Percentiles rank a stretch among this genome's conserved stretches.
phyloP scores from a whole-genome alignment of 2,329 filamentous ascomycete genomes.

The Aspergillus sp. region DNA sequence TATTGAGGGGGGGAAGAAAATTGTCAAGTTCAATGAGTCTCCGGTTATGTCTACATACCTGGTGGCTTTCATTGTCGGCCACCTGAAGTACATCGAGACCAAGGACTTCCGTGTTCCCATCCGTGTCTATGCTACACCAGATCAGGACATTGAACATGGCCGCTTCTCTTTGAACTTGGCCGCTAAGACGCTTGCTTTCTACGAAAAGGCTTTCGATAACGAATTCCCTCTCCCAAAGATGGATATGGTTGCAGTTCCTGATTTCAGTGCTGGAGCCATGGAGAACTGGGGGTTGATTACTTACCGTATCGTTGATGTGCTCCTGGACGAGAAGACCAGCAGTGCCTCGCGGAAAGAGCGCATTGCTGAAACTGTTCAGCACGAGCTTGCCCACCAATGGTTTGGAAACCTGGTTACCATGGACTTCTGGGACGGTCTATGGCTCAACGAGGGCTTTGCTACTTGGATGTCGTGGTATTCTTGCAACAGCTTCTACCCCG shows the following conservation, averaged over 20 bases:
- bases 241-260: conserved; percentile 94
- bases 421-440: conserved; percentile 98
- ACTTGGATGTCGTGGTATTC: conserved; percentile 95
- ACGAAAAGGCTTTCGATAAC: conserved; percentile 90
- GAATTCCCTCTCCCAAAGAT: conserved; percentile 88
- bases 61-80: conserved; percentile 88
- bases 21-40: conserved; percentile 87
- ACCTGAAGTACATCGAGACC: conserved; percentile 91
- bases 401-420: conserved; percentile 97
- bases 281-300: conserved; percentile 98
- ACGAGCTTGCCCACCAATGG: conserved; percentile 97
- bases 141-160: conserved; percentile 86
- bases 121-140: conserved; percentile 88
- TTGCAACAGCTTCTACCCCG: conserved; percentile 91
- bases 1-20: conserved; percentile 71
- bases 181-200: conserved; percentile 86
- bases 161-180: conserved; percentile 88
- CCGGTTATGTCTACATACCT: conserved; percentile 97
- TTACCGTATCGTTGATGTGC: conserved; percentile 86
- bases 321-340: conserved; percentile 88
- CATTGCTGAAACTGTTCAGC: conserved; percentile 92
- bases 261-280: conserved; percentile 95
- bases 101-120: conserved; percentile 89
- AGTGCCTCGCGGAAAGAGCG: conserved; percentile 88
- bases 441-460: conserved; percentile 92